A percentile compares a stretch with the other conserved stretches of the same genome.
Conservation (phyloP, 805 yeast species). For the Candida stauntonica region DNA sequence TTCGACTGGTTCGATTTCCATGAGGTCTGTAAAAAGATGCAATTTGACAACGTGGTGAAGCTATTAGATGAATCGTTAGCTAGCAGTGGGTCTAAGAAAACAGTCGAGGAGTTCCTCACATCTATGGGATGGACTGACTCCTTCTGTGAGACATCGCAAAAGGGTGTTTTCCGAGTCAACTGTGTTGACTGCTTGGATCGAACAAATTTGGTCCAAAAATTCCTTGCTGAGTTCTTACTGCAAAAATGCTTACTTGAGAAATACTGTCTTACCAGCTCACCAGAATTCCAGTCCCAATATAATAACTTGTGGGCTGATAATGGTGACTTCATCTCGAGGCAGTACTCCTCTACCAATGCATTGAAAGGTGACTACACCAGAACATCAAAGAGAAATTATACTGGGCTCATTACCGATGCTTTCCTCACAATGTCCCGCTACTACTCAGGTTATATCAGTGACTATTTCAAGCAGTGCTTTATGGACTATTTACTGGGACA, state of each 20-base stretch:
- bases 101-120: conserved; percentile 18
- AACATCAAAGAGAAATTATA: conserved; percentile 37
- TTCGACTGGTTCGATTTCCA: conserved; percentile 65
- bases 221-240: conserved; percentile 28
- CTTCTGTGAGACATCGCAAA: conserved; percentile 32
- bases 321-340: conserved; percentile 62
- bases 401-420: conserved; percentile 41
- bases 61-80: conserved; percentile 27
- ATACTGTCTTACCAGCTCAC: conserved; percentile 6
- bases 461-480: conserved; percentile 40
- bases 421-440: conserved; percentile 38
- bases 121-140: conserved; percentile 32
- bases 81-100: conserved; percentile 6
- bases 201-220: conserved; percentile 49
- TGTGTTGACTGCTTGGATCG: conserved; percentile 65
- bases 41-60: conserved; percentile 33
- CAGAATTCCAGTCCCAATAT: conserved; percentile 23
- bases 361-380: conserved; percentile 46
- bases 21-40: conserved; percentile 41
- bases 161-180: conserved; percentile 54
- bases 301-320: conserved; percentile 60
- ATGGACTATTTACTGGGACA: conserved; percentile 39
- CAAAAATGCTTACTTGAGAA: conserved; percentile 26
- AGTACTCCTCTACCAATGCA: conserved; percentile 57
- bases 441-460: conserved; percentile 40